phyloP scores from a whole-genome alignment of 1,284 basidiomycete species.

The Cutaneotrichosporon dermatis region DNA sequence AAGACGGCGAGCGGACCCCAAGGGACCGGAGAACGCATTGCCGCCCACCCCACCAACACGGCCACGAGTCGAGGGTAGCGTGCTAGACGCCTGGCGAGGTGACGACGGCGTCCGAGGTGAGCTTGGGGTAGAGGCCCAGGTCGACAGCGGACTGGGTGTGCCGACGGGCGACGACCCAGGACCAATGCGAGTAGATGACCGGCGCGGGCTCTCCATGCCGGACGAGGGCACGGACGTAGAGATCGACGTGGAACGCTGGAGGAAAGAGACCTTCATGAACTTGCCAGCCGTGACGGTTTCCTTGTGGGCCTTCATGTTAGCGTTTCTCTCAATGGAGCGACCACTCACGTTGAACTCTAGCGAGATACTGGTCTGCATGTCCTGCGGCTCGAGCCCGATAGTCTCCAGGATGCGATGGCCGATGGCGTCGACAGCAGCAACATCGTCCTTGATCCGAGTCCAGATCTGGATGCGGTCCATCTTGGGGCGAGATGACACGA shows the following conservation, averaged over 20 bases:
- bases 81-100: background rate
- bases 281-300: background rate
- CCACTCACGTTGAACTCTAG: slow-evolving; percentile 75
- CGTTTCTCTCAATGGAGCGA: too few species aligned
- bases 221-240: slow-evolving; percentile 1
- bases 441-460: slow-evolving; percentile 75
- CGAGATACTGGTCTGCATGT: slow-evolving; percentile 66
- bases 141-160: background rate
- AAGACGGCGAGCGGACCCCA: slow-evolving; percentile 13
- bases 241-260: background rate
- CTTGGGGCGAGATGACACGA: slow-evolving; percentile 79
- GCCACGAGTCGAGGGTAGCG: slow-evolving; percentile 5
- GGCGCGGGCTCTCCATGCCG: background rate
- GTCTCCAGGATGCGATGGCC: slow-evolving; percentile 75
- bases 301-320: slow-evolving; percentile 3
- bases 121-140: slow-evolving; percentile 3
- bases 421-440: slow-evolving; percentile 70
- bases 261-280: slow-evolving; percentile 2
- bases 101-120: slow-evolving; percentile 2
- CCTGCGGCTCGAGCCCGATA: slow-evolving; percentile 52
- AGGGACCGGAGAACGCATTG: slow-evolving; percentile 14
- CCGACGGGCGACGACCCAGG: background rate
- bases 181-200: background rate
- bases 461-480: slow-evolving; percentile 86
- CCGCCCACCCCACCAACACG: background rate